Conservation (phyloP, 2,329 filamentous ascomycete species). For the Myriosclerotinia curreyana region DNA sequence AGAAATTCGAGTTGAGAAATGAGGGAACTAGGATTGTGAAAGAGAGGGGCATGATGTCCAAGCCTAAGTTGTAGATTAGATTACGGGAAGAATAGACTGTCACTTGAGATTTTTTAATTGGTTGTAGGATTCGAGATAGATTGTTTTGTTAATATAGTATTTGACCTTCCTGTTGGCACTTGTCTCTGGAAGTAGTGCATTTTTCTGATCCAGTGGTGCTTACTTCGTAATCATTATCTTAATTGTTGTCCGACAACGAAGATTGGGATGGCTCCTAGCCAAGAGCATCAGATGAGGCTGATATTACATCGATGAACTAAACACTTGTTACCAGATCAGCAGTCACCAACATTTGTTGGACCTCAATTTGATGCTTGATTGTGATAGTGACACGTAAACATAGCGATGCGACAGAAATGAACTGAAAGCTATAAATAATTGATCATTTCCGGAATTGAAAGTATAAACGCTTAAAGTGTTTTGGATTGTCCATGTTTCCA, state of each 20-base stretch:
- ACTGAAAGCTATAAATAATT: not conserved
- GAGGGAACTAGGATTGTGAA: conserved; percentile 29
- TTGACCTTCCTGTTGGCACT: not conserved
- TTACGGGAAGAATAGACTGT: not conserved
- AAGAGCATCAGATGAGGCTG: not conserved
- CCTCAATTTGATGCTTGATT: not conserved
- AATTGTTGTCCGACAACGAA: not conserved
- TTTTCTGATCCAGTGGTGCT: not conserved
- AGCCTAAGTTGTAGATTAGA: conserved; percentile 13
- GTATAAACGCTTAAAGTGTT: not conserved
- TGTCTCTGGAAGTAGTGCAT: not conserved
- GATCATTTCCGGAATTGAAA: too few species aligned
- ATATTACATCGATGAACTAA: not conserved
- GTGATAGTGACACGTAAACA: too few species aligned
- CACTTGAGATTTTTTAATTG: not conserved
- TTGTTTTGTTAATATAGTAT: conserved; percentile 9
- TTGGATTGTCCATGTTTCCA: too few species aligned
- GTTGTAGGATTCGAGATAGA: not conserved
- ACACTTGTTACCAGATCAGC: not conserved
- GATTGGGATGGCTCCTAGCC: not conserved
- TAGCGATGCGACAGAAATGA: not conserved
- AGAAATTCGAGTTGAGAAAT: conserved; percentile 48
- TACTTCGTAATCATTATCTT: not conserved
- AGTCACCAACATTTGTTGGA: not conserved
- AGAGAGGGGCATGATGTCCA: conserved; percentile 17